Evolutionary conservation across 164 flowering plant species (phyloP), one percentile per base, ranked within the genome.

Genomic region (Aristolochia contorta): DNA sequence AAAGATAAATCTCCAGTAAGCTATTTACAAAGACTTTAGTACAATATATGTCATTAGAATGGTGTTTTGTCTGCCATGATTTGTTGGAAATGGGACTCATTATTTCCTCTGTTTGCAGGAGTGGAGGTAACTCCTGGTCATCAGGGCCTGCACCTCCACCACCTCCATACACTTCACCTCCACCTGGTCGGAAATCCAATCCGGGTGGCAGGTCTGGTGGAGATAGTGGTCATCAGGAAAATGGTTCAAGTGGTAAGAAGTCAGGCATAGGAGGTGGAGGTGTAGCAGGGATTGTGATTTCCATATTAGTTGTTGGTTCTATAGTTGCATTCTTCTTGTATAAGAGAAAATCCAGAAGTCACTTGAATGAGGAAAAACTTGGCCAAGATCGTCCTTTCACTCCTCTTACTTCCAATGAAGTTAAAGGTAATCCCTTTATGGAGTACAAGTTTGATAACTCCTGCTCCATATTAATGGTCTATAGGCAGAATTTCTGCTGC

Each of bases 101-200:
- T 66, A n/a, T 56, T 71, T 57, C 52, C 59, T 48, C 56, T 65
- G n/a, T 23, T 69, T 62, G 27, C 81, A 87, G 96, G 74, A 76
- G 56, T 16, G 80, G 65, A 67, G 96, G 93, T 59, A 89, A 86
- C 71, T 59, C 79, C 12, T 85, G 81, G 75, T 76, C 54, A 70
- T 80, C 85, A 13, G 94, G 87, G 18, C 82, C 94, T 61, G 95
- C 96, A 60, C 97, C 96, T 43, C 95, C 98, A 12, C 86, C 98
- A 57, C 98, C 98, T 19, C 96, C 98, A 60, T 89, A 79, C 50
- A 82, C 96, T 48, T 85, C 91, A 37, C 86, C 88, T 56, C 72
- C 79, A 58, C 70, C 79, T 52, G 62, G 62, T 60, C 64, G 61
- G 66, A 57, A 15, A 13, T 32, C 53, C 49, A 75, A 37, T 69